phyloP scores from a whole-genome alignment of 2,329 filamentous ascomycete genomes.

The Arthrobotrys iridis region DNA sequence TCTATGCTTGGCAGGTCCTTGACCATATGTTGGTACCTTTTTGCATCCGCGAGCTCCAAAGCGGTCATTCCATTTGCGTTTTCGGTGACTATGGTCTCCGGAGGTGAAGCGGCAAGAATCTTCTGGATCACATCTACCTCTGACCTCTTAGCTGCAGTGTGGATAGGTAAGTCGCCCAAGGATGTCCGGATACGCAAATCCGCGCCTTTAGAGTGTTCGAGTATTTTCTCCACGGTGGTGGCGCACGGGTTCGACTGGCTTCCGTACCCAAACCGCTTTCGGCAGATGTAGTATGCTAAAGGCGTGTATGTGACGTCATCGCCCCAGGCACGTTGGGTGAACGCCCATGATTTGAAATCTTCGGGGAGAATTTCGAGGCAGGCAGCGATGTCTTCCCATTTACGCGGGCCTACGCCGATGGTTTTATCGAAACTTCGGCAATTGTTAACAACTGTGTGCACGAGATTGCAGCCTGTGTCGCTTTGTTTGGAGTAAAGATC shows the following conservation, averaged over 20 bases:
- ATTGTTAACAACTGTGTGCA: constrained; percentile 69
- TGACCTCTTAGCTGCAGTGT: constrained; percentile 57
- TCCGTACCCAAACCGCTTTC: constrained; percentile 45
- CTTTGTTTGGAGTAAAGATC: constrained; percentile 73
- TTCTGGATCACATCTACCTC: constrained; percentile 13
- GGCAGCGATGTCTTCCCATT: constrained; percentile 61
- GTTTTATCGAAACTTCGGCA: constrained; percentile 59
- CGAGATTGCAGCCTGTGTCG: constrained; percentile 71
- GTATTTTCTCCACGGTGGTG: constrained; percentile 65
- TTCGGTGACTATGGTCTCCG: constrained; percentile 55
- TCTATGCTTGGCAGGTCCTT: constrained; percentile 15
- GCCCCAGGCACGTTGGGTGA: constrained; percentile 69
- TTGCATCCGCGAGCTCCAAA: constrained; percentile 54
- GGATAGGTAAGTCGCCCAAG: constrained; percentile 63
- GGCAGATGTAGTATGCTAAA: constrained; percentile 73
- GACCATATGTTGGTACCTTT: constrained; percentile 40
- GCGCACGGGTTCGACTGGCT: constrained; percentile 30
- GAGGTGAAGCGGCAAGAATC: constrained; percentile 58
- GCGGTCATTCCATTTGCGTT: constrained; percentile 57
- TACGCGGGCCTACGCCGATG: not conserved
- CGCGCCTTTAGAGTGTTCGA: constrained; percentile 68
- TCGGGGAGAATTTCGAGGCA: constrained; percentile 71
- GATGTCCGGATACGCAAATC: constrained; percentile 64
- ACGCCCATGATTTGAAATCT: constrained; percentile 63
- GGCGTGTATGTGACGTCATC: constrained; percentile 66